Evolutionary conservation across 805 yeast genomes (phyloP), one percentile per base, ranked within the genome.

Genomic region (Teunomyces tritomae): DNA sequence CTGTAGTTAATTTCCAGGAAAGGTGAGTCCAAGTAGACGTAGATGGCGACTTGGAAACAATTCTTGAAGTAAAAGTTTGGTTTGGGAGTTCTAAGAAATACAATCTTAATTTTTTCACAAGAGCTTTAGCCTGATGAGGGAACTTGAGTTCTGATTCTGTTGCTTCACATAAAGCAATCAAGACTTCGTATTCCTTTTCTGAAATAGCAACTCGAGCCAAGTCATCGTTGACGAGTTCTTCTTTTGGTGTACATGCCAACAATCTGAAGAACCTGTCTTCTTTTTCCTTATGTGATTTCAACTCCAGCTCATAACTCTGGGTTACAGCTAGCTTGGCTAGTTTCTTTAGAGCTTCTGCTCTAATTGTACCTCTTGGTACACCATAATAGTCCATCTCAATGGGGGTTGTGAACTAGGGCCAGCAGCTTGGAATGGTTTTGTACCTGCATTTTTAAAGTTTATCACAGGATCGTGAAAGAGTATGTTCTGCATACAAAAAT

Each of bases 101-200:
- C 1, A 70, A 61, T 3, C 72, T 51, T 44, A 83, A 62, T 40
- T 77, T 74, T 8, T 69, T 60, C n/a, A 78, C 57, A 14, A 82
- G 57, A 26, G 73, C 48, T 4, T 63, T 58, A 10, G 79, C 82
- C 41, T 76, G 77, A 5, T 52, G 57, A 1, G 61, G 58, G 20
- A 57, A 54, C 30, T 64, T 65, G 43, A 63, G 49, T 8, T 62
- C 57, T 6, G 69, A 65, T 4, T 49, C 47, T 3, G 74, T 58
- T 8, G 73, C 66, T 26, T 69, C 68, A 50, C 85, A 79, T 26
- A 85, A 63, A 0, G 89, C 86, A 39, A 78, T 54, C 49, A 84
- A 66, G 4, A 78, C 74, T 52, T 84, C 87, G 48, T 73, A 71
- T 58, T 83, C 86, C 48, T 75, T 78, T 34, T 71, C 64, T 1